phyloP scores from a whole-genome alignment of 2,329 filamentous ascomycete species.

The Stromatinia cepivora region DNA sequence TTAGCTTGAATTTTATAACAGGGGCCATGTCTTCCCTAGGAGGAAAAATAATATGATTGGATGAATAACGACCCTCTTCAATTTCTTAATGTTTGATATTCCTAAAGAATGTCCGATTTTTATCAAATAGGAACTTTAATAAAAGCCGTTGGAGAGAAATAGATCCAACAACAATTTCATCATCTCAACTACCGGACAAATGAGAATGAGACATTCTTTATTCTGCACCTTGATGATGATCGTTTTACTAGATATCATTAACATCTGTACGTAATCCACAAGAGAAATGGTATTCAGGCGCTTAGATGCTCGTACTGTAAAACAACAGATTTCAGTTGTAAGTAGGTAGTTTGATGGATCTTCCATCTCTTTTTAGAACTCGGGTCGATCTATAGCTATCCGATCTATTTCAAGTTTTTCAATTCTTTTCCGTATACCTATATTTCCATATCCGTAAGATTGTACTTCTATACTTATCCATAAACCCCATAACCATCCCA shows the following conservation, averaged over 20 bases:
- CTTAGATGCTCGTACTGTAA: conserved; percentile 9
- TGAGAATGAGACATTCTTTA: background rate
- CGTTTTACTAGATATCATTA: background rate
- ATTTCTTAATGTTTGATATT: conserved; percentile 2
- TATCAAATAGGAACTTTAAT: background rate
- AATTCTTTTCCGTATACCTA: background rate
- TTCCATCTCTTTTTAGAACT: conserved; percentile 5
- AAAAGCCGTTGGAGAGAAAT: conserved; percentile 1
- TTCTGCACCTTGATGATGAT: background rate
- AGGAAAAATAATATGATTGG: background rate
- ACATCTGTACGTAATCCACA: conserved; percentile 2
- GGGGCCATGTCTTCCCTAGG: background rate
- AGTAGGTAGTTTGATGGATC: background rate
- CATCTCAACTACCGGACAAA: conserved; percentile 13
- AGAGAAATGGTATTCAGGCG: background rate
- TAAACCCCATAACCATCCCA: too few relatives aligned
- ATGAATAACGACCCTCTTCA: background rate
- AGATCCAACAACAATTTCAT: background rate
- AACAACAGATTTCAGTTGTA: background rate
- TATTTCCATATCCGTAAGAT: background rate
- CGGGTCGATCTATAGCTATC: background rate
- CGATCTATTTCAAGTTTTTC: background rate
- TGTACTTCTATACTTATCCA: too few relatives aligned
- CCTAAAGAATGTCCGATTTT: background rate
- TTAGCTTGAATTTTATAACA: background rate